phyloP scores from a whole-genome alignment of 2,329 filamentous ascomycete species.

The Penicillium sp. region DNA sequence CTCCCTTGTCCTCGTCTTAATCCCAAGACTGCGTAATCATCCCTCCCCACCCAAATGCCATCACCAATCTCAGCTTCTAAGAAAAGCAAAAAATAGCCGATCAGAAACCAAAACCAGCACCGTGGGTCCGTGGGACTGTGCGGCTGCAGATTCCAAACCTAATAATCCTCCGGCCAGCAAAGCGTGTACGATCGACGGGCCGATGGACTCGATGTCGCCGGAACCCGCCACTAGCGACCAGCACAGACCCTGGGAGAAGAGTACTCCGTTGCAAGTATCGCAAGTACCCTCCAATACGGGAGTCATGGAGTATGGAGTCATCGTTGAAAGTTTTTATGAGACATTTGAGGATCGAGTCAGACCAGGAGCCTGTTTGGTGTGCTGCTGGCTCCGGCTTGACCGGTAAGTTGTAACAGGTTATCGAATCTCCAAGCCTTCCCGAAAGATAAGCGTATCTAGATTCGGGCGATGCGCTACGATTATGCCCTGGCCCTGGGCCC shows the following conservation, averaged over 20 bases:
- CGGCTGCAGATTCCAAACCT: constrained; percentile 10
- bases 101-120: background rate
- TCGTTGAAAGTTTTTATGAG: background rate
- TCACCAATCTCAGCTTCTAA: background rate
- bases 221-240: constrained; percentile 1
- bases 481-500: background rate
- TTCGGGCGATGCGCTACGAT: background rate
- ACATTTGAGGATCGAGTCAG: background rate
- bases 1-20: too few relatives aligned
- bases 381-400: background rate
- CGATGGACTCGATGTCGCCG: constrained; percentile 8
- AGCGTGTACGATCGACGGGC: constrained; percentile 11
- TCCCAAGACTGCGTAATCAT: background rate
- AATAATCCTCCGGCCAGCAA: constrained; percentile 5
- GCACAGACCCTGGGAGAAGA: constrained; percentile 2
- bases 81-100: background rate
- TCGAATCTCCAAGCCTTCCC: background rate
- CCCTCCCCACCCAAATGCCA: background rate
- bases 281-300: too few relatives aligned
- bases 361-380: background rate
- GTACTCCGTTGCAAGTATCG: background rate
- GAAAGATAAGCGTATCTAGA: constrained; percentile 9
- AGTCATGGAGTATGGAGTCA: too few relatives aligned
- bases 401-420: background rate
- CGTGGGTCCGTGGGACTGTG: constrained; percentile 13